phyloP scores from a whole-genome alignment of 495 filamentous ascomycete species.

The Neurospora tetrasperma region DNA sequence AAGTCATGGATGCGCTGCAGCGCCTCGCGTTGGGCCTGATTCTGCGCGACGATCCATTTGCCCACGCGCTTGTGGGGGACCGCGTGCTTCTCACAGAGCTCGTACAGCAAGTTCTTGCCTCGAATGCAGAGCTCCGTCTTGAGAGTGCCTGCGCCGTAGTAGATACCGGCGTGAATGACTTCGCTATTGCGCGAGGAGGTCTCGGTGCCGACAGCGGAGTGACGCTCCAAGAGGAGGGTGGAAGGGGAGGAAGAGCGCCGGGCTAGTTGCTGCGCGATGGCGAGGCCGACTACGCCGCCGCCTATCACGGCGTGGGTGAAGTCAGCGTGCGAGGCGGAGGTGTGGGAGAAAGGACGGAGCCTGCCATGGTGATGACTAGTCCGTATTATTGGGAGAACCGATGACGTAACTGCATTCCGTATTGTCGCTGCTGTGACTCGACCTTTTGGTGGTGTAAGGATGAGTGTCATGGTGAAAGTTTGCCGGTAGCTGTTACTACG shows the following conservation, averaged over 20 bases:
- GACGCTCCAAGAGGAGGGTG: conserved; percentile 76
- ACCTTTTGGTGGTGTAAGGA: not conserved
- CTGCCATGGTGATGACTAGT: not conserved
- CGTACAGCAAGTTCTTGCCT: conserved; percentile 69
- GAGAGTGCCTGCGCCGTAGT: conserved; percentile 67
- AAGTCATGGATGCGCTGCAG: conserved; percentile 57
- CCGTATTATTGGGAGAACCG: not conserved
- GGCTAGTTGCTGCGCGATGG: conserved; percentile 72
- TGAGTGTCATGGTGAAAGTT: not conserved
- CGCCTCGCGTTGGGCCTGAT: conserved; percentile 51
- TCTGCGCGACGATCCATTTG: conserved; percentile 95
- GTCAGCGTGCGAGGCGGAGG: conserved; percentile 43
- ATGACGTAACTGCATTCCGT: not conserved
- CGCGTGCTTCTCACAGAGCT: conserved; percentile 52
- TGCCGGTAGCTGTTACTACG: not conserved
- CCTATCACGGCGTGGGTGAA: conserved; percentile 87
- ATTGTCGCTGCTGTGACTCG: not conserved
- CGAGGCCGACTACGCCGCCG: conserved; percentile 82
- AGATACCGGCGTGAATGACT: conserved; percentile 93
- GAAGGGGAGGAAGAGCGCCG: conserved; percentile 33
- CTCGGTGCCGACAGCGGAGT: conserved; percentile 71
- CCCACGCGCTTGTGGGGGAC: conserved; percentile 68
- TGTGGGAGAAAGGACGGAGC: conserved; percentile 19
- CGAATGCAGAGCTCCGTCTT: conserved; percentile 78
- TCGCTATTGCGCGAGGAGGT: conserved; percentile 91